Evolutionary conservation across 495 filamentous ascomycete genomes (phyloP).

Genomic region (Talaromyces ruber): DNA sequence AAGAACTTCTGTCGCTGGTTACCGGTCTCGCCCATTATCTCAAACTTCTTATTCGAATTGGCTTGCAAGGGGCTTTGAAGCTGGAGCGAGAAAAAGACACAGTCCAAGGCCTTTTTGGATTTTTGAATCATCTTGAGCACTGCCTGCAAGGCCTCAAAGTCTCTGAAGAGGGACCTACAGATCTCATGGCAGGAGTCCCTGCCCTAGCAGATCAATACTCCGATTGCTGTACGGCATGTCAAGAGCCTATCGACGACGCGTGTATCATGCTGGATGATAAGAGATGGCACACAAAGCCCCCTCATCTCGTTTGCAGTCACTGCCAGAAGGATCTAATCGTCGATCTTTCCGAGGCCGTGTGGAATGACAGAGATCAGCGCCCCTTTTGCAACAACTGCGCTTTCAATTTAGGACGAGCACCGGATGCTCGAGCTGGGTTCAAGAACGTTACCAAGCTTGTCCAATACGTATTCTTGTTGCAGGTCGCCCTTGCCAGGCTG

Average conservation of each 20-base stretch:
- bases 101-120: slow-evolving; percentile 64
- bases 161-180: slow-evolving; percentile 54
- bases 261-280: slow-evolving; percentile 64
- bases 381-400: slow-evolving; percentile 66
- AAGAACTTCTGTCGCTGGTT: slow-evolving; percentile 89
- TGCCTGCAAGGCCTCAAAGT: slow-evolving; percentile 53
- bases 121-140: slow-evolving; percentile 72
- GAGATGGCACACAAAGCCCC: slow-evolving; percentile 66
- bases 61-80: slow-evolving; percentile 85
- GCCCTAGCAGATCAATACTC: slow-evolving; percentile 68
- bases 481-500: slow-evolving; percentile 84
- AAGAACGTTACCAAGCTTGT: slow-evolving; percentile 68
- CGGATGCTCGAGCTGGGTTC: slow-evolving; percentile 47
- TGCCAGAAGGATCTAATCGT: slow-evolving; percentile 67
- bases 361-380: slow-evolving; percentile 54
- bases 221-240: slow-evolving; percentile 73
- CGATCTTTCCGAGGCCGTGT: slow-evolving; percentile 53
- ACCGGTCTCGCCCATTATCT: slow-evolving; percentile 97
- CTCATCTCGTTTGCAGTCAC: slow-evolving; percentile 65
- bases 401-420: slow-evolving; percentile 27
- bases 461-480: slow-evolving; percentile 88
- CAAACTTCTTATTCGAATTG: slow-evolving; percentile 95
- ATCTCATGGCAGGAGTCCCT: slow-evolving; percentile 63
- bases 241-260: slow-evolving; percentile 87
- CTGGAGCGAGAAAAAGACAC: slow-evolving; percentile 76